Base-by-base conservation (phyloP, 805 yeast species). In the Zygoascus biomembranicola region DNA sequence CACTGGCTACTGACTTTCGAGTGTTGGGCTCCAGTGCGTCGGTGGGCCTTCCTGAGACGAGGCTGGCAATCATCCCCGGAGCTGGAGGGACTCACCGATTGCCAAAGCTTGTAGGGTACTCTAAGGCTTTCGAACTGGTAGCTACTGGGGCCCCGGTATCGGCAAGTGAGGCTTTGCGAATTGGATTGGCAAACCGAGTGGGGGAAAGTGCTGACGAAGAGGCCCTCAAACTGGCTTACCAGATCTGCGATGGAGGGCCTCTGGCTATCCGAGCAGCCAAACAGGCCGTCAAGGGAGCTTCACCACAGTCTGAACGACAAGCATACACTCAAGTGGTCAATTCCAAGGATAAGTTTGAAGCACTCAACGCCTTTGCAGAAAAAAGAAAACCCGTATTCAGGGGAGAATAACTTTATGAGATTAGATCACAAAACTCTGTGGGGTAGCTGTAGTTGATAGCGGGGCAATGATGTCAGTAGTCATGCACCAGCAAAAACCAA, bases 11-110 rank as follows among this genome's bases (percentile, higher is more conserved):
- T 26, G 78, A 74, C 55, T 66, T 74, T 52, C 59, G 75, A 32
- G 73, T 73, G 28, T 62, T 71, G 23, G 63, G 72, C 5, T 53
- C 61, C 8, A 56, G 52, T 18, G 69, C 76, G 8, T 48, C 54
- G 26, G 72, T 74, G 49, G 77, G 76, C 0, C 70, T 72, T 16
- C 76, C 78, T 8, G 78, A 74, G 59, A 70, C 74, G 37, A 63
- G 68, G 31, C 58, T 74, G 23, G 78, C 77, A 1, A 68, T 74
- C n/a, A 62, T 77, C 32, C 80, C 80, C 42, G 77, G 77, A 1
- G 76, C 76, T 26, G 78, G 78, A 16, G 78, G 77, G 10, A 73
- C 77, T 2, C 73, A 73, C 55, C 65, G 77, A 32, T 63, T 74
- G 47, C 66, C 72, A 14, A 62, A 65, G 51, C 65, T 73, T 2